Evolutionary conservation across 2,329 filamentous ascomycete genomes (phyloP).

Genomic region (Tolypocladium tundrense): DNA sequence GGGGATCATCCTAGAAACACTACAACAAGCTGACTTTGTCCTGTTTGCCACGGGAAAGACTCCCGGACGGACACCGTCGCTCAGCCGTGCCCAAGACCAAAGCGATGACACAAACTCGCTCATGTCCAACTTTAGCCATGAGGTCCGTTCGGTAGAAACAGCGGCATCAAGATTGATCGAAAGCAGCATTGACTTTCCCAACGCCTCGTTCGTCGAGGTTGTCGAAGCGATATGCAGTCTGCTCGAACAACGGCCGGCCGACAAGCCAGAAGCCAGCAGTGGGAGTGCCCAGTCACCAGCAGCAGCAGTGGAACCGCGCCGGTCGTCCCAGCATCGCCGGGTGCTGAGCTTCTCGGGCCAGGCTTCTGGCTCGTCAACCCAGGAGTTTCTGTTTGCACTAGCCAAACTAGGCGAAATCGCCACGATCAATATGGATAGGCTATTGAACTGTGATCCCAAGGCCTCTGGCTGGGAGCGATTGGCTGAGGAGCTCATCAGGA

Average conservation of each 20-base stretch:
- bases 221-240: constrained; percentile 66
- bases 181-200: constrained; percentile 84
- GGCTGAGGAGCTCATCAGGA: constrained; percentile 40
- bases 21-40: constrained; percentile 88
- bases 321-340: constrained; percentile 32
- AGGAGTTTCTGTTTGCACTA: constrained; percentile 57
- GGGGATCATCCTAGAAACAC: constrained; percentile 81
- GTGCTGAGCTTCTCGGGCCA: constrained; percentile 37
- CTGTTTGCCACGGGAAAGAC: constrained; percentile 54
- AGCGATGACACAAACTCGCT: constrained; percentile 40
- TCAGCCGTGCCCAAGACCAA: constrained; percentile 33
- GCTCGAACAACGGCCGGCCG: constrained; percentile 34
- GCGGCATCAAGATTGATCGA: constrained; percentile 82
- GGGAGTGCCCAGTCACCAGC: constrained; percentile 7
- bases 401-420: constrained; percentile 66
- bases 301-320: constrained; percentile 17
- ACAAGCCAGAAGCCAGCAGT: constrained; percentile 9
- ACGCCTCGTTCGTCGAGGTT: constrained; percentile 68
- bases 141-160: constrained; percentile 80
- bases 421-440: constrained; percentile 62
- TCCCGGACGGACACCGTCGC: constrained; percentile 39
- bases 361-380: constrained; percentile 37
- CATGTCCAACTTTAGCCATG: constrained; percentile 61
- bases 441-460: constrained; percentile 56
- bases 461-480: constrained; percentile 70